A percentile compares a stretch with the other conserved stretches of the same genome.
Evolutionary conservation across 2,329 filamentous ascomycete species (phyloP).

Genomic region (Hypoxylon sp.): DNA sequence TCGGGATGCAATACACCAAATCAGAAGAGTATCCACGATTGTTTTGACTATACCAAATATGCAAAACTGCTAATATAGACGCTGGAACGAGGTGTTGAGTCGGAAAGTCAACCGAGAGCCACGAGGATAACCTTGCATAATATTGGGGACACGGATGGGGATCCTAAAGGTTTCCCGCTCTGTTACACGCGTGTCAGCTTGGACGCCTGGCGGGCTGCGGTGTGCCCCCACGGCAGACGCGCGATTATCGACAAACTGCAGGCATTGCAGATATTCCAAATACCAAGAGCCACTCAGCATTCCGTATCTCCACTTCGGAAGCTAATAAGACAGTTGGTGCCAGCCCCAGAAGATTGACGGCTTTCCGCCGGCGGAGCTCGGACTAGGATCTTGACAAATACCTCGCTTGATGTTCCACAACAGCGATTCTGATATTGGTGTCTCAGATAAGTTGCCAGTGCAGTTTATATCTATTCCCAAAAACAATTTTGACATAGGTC

Average conservation of each 20-base stretch:
- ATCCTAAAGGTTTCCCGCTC: constrained; percentile 23
- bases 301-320: constrained; percentile 37
- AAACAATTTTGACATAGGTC: constrained; percentile 10
- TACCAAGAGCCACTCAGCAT: constrained; percentile 45
- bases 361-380: constrained; percentile 35
- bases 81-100: constrained; percentile 13
- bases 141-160: constrained; percentile 10
- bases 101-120: constrained; percentile 9
- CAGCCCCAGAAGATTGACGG: constrained; percentile 21
- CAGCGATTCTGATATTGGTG: constrained; percentile 19
- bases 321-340: constrained; percentile 28
- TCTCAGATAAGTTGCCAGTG: constrained; percentile 18
- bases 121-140: constrained; percentile 10
- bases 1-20: constrained; percentile 4
- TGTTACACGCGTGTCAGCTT: constrained; percentile 30
- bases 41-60: constrained; percentile 7
- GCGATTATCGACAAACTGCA: constrained; percentile 30
- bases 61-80: constrained; percentile 6
- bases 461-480: background rate
- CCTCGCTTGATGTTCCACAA: constrained; percentile 23
- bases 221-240: constrained; percentile 14
- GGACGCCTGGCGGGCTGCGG: constrained; percentile 15
- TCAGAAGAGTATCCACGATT: background rate
- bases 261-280: constrained; percentile 51
- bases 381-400: constrained; percentile 46